Base-by-base conservation (phyloP, 495 filamentous ascomycete genomes). In the Bacidia rubella region DNA sequence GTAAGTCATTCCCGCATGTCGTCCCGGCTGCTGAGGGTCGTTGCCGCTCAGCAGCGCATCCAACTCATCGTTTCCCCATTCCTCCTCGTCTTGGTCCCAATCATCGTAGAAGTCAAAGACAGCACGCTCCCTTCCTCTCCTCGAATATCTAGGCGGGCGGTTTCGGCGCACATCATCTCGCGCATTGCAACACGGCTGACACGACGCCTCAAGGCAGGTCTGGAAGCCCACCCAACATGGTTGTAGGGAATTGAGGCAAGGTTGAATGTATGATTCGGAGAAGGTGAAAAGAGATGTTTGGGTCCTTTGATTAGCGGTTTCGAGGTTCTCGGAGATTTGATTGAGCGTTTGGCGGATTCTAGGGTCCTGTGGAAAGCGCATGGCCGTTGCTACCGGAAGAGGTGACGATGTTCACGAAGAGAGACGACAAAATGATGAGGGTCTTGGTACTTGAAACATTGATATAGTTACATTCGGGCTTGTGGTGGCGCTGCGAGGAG, bases 101-200 rank as follows among this genome's bases (percentile, higher is more conserved):
- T 95, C 90, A 64, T 98, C 92, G 69, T 98, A 98, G 70, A 98
- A 98, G 59, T 95, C 93, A 59, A 98, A 98, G 56, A 78, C 85
- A 39, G 82, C 79, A 62, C 95, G 89, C 23, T 86, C 81, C 38
- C 80, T 68, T 10, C 81, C 83, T 56, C 82, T 68, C 78, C 72
- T 48, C 77, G 72, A 39, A 83, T 83, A 59, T 87, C 86, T 52
- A 90, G 85, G 47, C 79, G 79, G 59, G 71, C 76, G 27, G 7
- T 46, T 38, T 32, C 54, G 45, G 26, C 58, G 47, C 22, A 52
- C 41, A 23, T 53, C 52, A 47, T 57, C 52, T 49, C 50, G 49
- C 25, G 48, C 47, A 40, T 84, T 81, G 23, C 88, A 73, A 65
- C 88, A 95, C 1, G 81, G 74, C 39, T 75, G 71, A 19, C 82